Base-by-base conservation (phyloP, 2,329 filamentous ascomycete genomes). In the Xylariomycetidae sp. region DNA sequence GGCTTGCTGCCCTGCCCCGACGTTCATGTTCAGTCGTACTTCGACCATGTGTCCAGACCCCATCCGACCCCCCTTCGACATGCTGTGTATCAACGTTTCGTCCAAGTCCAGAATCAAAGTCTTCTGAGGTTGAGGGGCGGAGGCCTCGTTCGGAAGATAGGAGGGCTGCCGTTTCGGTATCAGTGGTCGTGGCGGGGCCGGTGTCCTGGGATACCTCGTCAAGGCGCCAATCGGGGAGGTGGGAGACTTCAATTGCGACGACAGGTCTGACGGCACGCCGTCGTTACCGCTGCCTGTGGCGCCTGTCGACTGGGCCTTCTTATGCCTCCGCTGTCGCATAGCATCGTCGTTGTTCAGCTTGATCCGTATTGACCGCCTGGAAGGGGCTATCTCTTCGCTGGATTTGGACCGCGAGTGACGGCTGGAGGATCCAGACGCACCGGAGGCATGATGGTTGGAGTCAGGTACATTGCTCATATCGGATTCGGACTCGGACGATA, bases 31-130 rank as follows among this genome's bases (percentile, higher is more conserved):
- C 40, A 95, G 72, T 50, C 88, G 88, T 43, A 98, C 92, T 64
- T 98, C 92, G 32, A 98, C 89, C 92, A 98, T 98, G 63, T 98
- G 92, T 13, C 92, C 92, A 14, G 86, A 90, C 50, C 86, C 90
- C 82, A 95, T 95, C 38, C 90, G 78, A 33, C 90, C 89, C 19
- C 92, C 92, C 58, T 95, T 95, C 40, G 90, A 89, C 74, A 96
- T 88, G 60, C 88, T 95, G 69, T 98, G 92, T 47, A 98, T 98
- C 47, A 98, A 66, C 0, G 92, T 98, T 63, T 98, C 92, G 60
- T 98, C 92, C 13, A 98, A 76, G 58, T 98, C 92, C 32, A 98
- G 72, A 44, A 98, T 89, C 39, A 98, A 65, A 1, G 92, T 98
- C 69, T 98, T 98, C 53, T 92, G 83, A 40, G 82, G 79, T 28